phyloP scores from a whole-genome alignment of 2,329 filamentous ascomycete genomes.

The Cytospora schulzeri region DNA sequence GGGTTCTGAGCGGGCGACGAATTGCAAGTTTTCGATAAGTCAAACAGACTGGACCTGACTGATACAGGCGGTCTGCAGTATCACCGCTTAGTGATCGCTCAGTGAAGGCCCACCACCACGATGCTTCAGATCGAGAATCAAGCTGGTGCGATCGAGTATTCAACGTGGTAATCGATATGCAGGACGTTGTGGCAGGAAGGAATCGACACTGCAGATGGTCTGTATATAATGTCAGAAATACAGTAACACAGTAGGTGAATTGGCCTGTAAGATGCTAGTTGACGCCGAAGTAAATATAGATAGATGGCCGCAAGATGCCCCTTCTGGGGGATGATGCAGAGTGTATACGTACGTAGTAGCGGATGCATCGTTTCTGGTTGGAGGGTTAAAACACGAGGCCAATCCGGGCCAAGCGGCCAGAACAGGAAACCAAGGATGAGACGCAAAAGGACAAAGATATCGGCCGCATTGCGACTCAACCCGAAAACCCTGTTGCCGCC shows the following conservation, averaged over 20 bases:
- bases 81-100: not conserved
- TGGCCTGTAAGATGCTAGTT: not conserved
- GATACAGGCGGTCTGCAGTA: not conserved
- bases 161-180: not conserved
- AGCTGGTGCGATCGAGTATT: not conserved
- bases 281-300: not conserved
- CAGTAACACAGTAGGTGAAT: too few species aligned
- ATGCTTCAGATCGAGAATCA: not conserved
- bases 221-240: not conserved
- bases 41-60: not conserved
- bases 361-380: not conserved
- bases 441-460: not conserved
- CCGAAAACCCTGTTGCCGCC: not conserved
- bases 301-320: not conserved
- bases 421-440: not conserved
- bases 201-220: not conserved
- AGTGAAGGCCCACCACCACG: not conserved
- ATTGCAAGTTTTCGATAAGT: not conserved
- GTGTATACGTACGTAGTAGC: not conserved
- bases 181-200: not conserved
- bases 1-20: not conserved
- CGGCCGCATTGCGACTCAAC: not conserved
- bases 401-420: conserved; percentile 2
- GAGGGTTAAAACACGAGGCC: conserved; percentile 1
- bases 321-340: not conserved